These are phyloP conservation scores for Periconia sp. DNA, from an alignment of 2,329 filamentous ascomycete species.

Conservation along the genomic window DNA sequence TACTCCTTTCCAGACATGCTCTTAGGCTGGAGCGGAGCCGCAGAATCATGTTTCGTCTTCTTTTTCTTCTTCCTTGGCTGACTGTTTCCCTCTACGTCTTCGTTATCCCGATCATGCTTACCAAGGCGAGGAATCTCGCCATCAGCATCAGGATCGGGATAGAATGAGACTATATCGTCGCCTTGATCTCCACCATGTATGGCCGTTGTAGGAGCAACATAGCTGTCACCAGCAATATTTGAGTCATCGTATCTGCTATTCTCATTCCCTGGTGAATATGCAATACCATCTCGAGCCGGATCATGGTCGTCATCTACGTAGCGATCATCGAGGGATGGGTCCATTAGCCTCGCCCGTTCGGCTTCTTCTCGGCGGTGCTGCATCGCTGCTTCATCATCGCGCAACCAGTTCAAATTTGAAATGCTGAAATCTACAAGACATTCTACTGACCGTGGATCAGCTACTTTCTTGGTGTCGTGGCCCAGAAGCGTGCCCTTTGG, in stretches of 20 bases:
- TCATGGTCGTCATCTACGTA: slow-evolving; percentile 50
- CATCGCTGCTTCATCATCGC: slow-evolving; percentile 58
- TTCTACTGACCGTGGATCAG: slow-evolving; percentile 90
- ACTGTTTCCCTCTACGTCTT: slow-evolving; percentile 36
- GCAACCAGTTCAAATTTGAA: slow-evolving; percentile 86
- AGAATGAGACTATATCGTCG: slow-evolving; percentile 25
- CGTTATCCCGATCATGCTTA: slow-evolving; percentile 36
- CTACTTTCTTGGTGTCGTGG: slow-evolving; percentile 87
- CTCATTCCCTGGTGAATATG: slow-evolving; percentile 48
- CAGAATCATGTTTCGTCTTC: slow-evolving; percentile 46
- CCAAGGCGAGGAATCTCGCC: slow-evolving; percentile 38
- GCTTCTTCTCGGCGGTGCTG: slow-evolving; percentile 60
- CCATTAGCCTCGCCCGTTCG: slow-evolving; percentile 56
- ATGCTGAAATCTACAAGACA: slow-evolving; percentile 87
- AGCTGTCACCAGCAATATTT: slow-evolving; percentile 23
- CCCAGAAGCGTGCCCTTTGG: slow-evolving; percentile 88
- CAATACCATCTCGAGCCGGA: slow-evolving; percentile 47
- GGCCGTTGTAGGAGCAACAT: slow-evolving; percentile 20
- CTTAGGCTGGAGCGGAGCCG: slow-evolving; percentile 43
- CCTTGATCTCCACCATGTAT: slow-evolving; percentile 20
- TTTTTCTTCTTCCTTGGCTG: slow-evolving; percentile 23
- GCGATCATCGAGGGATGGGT: slow-evolving; percentile 53
- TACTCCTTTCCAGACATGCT: slow-evolving; percentile 55
- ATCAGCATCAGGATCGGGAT: slow-evolving; percentile 30
- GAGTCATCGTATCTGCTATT: slow-evolving; percentile 23